phyloP scores from a whole-genome alignment of 2,329 filamentous ascomycete species.

The Phaeosphaeria sp. region DNA sequence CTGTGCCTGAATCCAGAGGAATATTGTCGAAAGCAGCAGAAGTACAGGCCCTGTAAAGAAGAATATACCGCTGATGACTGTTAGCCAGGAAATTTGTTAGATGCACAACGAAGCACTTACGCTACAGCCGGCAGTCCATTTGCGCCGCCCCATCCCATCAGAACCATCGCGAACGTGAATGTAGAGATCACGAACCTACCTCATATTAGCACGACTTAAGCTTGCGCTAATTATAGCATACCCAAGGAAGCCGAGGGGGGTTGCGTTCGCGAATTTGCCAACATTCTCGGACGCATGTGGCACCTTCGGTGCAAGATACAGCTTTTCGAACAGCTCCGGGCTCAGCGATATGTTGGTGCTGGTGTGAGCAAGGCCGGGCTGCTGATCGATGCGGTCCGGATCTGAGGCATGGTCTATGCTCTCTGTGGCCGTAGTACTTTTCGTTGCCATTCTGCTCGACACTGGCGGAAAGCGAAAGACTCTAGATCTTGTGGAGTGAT shows the following conservation, averaged over 20 bases:
- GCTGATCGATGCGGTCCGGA: conserved; percentile 27
- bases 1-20: conserved; percentile 56
- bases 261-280: conserved; percentile 31
- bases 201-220: not conserved
- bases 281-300: conserved; percentile 28
- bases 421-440: not conserved
- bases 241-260: conserved; percentile 39
- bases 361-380: conserved; percentile 25
- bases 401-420: not conserved
- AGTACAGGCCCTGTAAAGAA: conserved; percentile 57
- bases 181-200: conserved; percentile 48
- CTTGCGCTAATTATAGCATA: conserved; percentile 9
- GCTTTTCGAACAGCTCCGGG: conserved; percentile 38
- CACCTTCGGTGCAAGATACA: conserved; percentile 35
- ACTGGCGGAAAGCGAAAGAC: not conserved
- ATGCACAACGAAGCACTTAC: conserved; percentile 13
- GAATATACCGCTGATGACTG: conserved; percentile 44
- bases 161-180: conserved; percentile 50
- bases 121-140: conserved; percentile 44
- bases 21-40: conserved; percentile 56
- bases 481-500: too few relatives aligned
- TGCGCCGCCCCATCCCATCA: conserved; percentile 52
- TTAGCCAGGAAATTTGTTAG: not conserved
- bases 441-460: conserved; percentile 1
- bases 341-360: conserved; percentile 35